Percentiles rank a stretch among this genome's conserved stretches.
Evolutionary conservation across 2,329 filamentous ascomycete species (phyloP).

Genomic region (Fusarium domesticum): DNA sequence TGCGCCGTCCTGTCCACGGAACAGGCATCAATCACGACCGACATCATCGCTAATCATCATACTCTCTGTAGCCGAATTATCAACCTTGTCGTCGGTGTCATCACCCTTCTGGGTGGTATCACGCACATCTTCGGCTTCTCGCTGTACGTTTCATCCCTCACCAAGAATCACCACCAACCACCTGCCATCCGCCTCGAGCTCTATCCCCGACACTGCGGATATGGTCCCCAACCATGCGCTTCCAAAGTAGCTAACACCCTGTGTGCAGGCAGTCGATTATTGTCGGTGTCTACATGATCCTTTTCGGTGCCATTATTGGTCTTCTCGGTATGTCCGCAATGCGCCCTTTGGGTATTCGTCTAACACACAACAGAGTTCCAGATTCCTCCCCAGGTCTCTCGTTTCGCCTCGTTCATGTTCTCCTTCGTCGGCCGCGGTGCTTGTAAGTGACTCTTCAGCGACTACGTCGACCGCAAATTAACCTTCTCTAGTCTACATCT

Average conservation of each 20-base stretch:
- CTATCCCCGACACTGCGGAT: neutral
- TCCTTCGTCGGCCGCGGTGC: conserved; percentile 92
- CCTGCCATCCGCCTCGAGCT: conserved; percentile 1
- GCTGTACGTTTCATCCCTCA: conserved; percentile 50
- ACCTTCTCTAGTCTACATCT: conserved; percentile 76
- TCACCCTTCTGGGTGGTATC: conserved; percentile 85
- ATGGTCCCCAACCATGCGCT: neutral
- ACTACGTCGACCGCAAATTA: neutral
- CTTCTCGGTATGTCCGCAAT: conserved; percentile 51
- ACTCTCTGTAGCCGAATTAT: conserved; percentile 72
- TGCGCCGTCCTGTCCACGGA: conserved; percentile 1
- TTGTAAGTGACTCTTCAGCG: conserved; percentile 60
- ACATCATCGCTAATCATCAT: conserved; percentile 36
- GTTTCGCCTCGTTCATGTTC: conserved; percentile 97
- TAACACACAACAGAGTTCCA: conserved; percentile 68
- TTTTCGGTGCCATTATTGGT: conserved; percentile 79
- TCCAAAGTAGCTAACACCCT: conserved; percentile 15
- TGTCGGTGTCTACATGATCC: conserved; percentile 79
- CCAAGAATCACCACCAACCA: neutral
- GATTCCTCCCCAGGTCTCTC: conserved; percentile 86
- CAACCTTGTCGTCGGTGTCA: conserved; percentile 81
- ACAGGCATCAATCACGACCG: neutral
- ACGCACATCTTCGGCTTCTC: conserved; percentile 62
- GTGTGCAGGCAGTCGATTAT: conserved; percentile 52
- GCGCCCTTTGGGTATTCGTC: conserved; percentile 1